Base-by-base conservation (phyloP, 768 basidiomycete genomes). In the Lentinula aciculospora region DNA sequence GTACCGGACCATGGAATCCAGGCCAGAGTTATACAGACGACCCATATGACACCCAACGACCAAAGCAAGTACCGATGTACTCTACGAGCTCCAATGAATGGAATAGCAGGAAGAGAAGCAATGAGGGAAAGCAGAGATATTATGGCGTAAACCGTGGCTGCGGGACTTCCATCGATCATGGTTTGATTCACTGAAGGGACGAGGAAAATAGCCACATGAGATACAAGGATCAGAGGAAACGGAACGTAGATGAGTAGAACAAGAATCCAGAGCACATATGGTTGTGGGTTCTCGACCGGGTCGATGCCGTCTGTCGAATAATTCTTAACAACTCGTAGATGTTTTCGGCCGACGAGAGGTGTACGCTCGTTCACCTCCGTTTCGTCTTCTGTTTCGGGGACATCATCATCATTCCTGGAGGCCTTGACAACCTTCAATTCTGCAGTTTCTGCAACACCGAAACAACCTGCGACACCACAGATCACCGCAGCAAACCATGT, bases 31-130 rank as follows among this genome's bases (percentile, higher is more conserved):
- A 19, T 56, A 29, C 54, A 56, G 5, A 45, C 42, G 10, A 56
- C 42, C 54, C 54, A 42, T 3, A 56, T 19, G 8, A 46, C 3
- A 10, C 39, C 54, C 13, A 46, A 13, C 3, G 45, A 19, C 39
- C 40, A 42, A 1, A 46, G 19, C 25, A 56, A 8, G 15, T 46
- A 45, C 19, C 54, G 29, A 28, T 46, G 39, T 10, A 56, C 54
- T 46, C 42, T 56, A 21, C 44, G 32, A 8, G 54, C 54, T 4
- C 40, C 54, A 15, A 56, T 75, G 69, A 89, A 91, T 0, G 88
- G 88, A 1, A 81, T 74, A 48, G 88, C 62, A 3, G 88, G 88
- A 7, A 88, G 62, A 60, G 85, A 64, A 23, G 85, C 69, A 34
- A 88, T 65, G 25, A 80, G 65, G 1, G 79, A 73, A 9, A 86